phyloP scores from a whole-genome alignment of 768 basidiomycete genomes.

The Amanita rubescens region DNA sequence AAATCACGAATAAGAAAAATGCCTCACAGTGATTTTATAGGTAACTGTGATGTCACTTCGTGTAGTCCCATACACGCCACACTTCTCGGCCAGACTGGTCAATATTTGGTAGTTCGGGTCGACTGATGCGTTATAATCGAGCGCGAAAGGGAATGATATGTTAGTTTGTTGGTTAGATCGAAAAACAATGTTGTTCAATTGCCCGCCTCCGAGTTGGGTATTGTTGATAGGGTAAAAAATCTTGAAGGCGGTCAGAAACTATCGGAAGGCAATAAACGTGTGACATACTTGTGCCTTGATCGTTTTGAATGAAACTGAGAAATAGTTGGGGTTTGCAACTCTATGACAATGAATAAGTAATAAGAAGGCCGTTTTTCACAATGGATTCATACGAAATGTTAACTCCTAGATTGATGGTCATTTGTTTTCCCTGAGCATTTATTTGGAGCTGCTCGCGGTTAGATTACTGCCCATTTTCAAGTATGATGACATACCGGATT shows the following conservation, averaged over 20 bases:
- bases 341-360: constrained; percentile 27
- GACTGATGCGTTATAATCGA: constrained; percentile 48
- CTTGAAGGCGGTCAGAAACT: constrained; percentile 25
- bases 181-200: constrained; percentile 37
- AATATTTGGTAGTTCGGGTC: constrained; percentile 51
- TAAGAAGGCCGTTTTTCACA: not conserved
- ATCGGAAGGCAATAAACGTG: not conserved
- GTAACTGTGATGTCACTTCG: constrained; percentile 46
- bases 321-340: constrained; percentile 78
- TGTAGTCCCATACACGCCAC: constrained; percentile 41
- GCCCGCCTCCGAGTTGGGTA: constrained; percentile 60
- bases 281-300: constrained; percentile 51
- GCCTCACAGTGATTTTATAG: constrained; percentile 59
- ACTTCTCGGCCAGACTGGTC: constrained; percentile 54
- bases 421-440: constrained; percentile 29
- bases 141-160: constrained; percentile 69
- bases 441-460: constrained; percentile 23
- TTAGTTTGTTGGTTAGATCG: constrained; percentile 48
- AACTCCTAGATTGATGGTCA: constrained; percentile 55
- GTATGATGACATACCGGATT: constrained; percentile 33
- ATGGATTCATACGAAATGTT: constrained; percentile 49
- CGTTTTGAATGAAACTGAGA: constrained; percentile 56
- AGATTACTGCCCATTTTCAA: not conserved
- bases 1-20: not conserved
- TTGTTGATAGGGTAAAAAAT: constrained; percentile 72